Evolutionary conservation across 352 stramenopile genomes (phyloP).

Genomic region (Pythium vanterpoolii): DNA sequence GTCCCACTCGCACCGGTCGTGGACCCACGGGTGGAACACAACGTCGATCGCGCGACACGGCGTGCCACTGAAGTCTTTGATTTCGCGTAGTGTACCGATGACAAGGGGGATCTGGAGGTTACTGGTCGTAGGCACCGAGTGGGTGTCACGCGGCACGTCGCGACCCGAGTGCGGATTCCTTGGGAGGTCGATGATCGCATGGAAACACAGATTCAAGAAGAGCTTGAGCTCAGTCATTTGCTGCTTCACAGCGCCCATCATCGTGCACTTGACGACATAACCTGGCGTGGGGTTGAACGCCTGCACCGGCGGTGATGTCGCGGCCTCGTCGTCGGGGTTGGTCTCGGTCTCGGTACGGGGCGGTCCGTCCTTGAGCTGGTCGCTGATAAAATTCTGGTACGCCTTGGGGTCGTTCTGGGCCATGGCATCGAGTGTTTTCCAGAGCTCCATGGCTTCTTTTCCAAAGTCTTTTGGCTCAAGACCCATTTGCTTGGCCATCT

Average conservation of each 20-base stretch:
- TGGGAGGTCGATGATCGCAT: conserved; percentile 64
- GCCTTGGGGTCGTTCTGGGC: conserved; percentile 55
- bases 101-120: conserved; percentile 76
- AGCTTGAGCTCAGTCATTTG: conserved; percentile 63
- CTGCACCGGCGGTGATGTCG: conserved; percentile 5
- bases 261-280: conserved; percentile 76
- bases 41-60: conserved; percentile 62
- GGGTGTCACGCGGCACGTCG: conserved; percentile 57
- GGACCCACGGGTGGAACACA: conserved; percentile 78
- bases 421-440: conserved; percentile 75
- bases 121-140: conserved; percentile 59
- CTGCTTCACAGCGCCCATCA: conserved; percentile 52
- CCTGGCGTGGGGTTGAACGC: conserved; percentile 68
- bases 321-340: neutral
- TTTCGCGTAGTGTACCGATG: conserved; percentile 52
- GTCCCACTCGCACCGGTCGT: conserved; percentile 70
- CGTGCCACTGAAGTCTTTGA: conserved; percentile 40
- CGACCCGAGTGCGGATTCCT: conserved; percentile 72
- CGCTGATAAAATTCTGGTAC: conserved; percentile 81
- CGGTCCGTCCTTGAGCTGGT: conserved; percentile 70
- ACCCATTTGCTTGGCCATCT: conserved; percentile 84
- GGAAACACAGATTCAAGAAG: conserved; percentile 78
- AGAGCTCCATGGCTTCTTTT: conserved; percentile 58
- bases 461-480: conserved; percentile 66
- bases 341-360: too few species aligned